phyloP scores from a whole-genome alignment of 768 basidiomycete genomes.

The Amylocystis lapponica region DNA sequence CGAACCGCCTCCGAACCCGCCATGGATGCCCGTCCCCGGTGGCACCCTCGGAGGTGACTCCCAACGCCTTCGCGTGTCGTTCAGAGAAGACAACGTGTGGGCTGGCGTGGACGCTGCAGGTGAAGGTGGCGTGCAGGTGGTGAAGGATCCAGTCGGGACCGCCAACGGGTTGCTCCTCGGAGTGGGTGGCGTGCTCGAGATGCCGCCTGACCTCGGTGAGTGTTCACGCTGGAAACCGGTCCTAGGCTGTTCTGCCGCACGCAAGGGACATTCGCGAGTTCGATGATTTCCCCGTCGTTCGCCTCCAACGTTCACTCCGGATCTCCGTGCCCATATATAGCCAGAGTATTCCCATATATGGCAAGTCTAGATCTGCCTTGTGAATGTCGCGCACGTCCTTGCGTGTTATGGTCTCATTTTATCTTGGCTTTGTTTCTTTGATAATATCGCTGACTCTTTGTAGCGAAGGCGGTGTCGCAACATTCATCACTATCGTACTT shows the following conservation, averaged over 20 bases:
- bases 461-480: slow-evolving; percentile 58
- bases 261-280: too few species aligned
- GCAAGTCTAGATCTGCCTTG: slow-evolving; percentile 2
- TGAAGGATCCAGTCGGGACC: slow-evolving; percentile 51
- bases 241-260: background rate
- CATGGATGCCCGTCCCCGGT: slow-evolving; percentile 82
- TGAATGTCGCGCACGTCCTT: too few species aligned
- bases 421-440: background rate
- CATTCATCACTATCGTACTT: slow-evolving; percentile 70
- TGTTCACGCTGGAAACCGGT: slow-evolving; percentile 5
- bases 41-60: slow-evolving; percentile 78
- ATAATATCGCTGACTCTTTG: too few species aligned
- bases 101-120: slow-evolving; percentile 80
- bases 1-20: slow-evolving; percentile 68
- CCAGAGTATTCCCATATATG: background rate
- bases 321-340: background rate
- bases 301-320: too few species aligned
- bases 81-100: slow-evolving; percentile 41
- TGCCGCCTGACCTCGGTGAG: slow-evolving; percentile 73
- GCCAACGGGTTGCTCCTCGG: slow-evolving; percentile 78
- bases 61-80: slow-evolving; percentile 68
- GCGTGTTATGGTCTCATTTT: background rate
- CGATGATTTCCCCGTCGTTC: too few species aligned
- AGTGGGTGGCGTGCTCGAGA: slow-evolving; percentile 65
- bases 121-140: slow-evolving; percentile 61